These are phyloP conservation scores for Cordia subcordata DNA, from an alignment of 257 asterid species.

Conservation along the genomic window DNA sequence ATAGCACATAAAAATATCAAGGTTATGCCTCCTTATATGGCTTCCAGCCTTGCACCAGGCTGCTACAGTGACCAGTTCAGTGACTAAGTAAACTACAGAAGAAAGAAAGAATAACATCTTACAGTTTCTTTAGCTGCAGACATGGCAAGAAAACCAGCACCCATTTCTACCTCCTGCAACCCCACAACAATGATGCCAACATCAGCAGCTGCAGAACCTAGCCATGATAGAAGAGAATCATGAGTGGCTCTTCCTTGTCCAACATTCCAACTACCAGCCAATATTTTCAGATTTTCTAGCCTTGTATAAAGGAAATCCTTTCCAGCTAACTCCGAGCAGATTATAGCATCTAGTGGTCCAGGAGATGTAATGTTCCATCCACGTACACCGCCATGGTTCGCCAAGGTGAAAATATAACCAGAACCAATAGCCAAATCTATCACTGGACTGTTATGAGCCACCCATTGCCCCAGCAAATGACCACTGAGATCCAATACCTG, in stretches of 20 bases:
- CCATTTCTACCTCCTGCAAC: slow-evolving; percentile 99
- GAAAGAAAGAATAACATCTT: slow-evolving; percentile 21
- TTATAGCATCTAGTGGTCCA: slow-evolving; percentile 65
- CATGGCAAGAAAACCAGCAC: slow-evolving; percentile 99
- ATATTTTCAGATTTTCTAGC: slow-evolving; percentile 66
- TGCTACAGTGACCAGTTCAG: not conserved
- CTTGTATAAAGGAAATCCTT: slow-evolving; percentile 78
- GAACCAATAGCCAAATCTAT: slow-evolving; percentile 67
- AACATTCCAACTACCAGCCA: slow-evolving; percentile 99
- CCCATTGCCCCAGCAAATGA: slow-evolving; percentile 76
- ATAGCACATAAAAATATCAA: not conserved
- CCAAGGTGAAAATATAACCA: slow-evolving; percentile 66
- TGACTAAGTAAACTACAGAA: not conserved
- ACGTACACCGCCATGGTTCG: slow-evolving; percentile 97
- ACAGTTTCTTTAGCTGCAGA: slow-evolving; percentile 99
- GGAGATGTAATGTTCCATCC: slow-evolving; percentile 95
- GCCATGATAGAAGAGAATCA: slow-evolving; percentile 87
- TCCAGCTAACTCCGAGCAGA: slow-evolving; percentile 65
- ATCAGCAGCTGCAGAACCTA: slow-evolving; percentile 75
- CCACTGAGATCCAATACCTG: slow-evolving; percentile 91
- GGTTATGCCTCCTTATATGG: too few species aligned
- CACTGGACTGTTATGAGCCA: slow-evolving; percentile 76
- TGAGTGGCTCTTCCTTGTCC: slow-evolving; percentile 91
- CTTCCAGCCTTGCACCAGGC: not conserved
- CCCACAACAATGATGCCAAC: slow-evolving; percentile 75